Evolutionary conservation across 495 filamentous ascomycete genomes (phyloP).

Genomic region (Corynascus novoguineensis): DNA sequence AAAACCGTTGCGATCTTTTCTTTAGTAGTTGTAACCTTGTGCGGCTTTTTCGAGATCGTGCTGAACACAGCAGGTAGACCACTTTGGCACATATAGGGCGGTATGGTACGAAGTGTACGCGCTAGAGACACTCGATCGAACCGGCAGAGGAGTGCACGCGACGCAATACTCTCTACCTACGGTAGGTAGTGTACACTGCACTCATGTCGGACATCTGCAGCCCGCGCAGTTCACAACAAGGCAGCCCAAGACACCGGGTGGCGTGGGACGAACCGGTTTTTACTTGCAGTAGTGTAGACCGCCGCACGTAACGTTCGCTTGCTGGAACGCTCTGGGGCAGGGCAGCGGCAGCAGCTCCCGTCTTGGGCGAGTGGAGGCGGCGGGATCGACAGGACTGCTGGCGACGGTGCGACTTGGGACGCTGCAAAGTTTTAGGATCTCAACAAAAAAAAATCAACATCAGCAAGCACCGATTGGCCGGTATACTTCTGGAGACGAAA

Average conservation of each 20-base stretch:
- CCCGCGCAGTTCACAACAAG: neutral
- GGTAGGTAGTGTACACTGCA: too few species aligned
- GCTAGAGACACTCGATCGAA: too few species aligned
- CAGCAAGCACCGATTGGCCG: neutral
- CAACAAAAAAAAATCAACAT: neutral
- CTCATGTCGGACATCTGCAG: conserved; percentile 1
- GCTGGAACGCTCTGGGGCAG: neutral
- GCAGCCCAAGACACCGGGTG: neutral
- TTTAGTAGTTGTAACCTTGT: too few species aligned
- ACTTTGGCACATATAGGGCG: too few species aligned
- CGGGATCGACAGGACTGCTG: neutral
- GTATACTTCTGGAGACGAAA: neutral
- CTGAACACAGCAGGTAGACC: too few species aligned
- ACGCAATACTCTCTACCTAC: too few species aligned
- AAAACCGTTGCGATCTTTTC: too few species aligned
- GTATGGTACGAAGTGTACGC: too few species aligned
- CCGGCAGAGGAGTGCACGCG: neutral
- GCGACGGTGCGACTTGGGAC: neutral
- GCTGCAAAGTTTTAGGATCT: neutral
- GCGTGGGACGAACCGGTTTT: neutral
- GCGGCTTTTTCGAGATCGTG: too few species aligned
- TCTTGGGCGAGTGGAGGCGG: too few species aligned
- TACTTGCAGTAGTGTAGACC: too few species aligned
- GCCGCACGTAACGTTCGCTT: neutral
- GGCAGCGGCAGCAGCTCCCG: too few species aligned